Evolutionary conservation across 306 rosid species (phyloP), one percentile per base, ranked within the genome.

Genomic region (Senna siamea): DNA sequence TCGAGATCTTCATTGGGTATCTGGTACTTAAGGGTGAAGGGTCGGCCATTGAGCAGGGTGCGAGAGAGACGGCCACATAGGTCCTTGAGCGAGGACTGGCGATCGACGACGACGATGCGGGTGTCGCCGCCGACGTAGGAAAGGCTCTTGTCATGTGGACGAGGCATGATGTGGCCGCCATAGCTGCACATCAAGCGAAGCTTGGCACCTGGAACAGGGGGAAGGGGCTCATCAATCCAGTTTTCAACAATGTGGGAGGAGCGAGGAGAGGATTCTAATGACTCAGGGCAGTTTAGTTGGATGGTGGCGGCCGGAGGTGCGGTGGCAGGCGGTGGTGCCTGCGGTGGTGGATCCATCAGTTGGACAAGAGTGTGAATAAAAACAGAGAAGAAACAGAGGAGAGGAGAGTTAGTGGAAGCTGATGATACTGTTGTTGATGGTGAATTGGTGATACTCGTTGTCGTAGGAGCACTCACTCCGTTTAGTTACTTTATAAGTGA

Each of bases 121-220:
- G 99, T 95, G 38, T 95, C 98, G 0, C 99, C 98, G 22, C 98
- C 97, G n/a, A 92, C 85, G 28, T 92, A 95, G 80, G 93, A 86
- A 55, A 95, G 97, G 3, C 97, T 77, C 72, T 90, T 95, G 75
- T 95, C 97, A 3, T 90, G 98, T 0, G 99, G 99, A 1, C 98
- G 99, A 0, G 99, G 98, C 80, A 95, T 86, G 79, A 95, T 92
- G 73, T 90, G 99, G 59, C 99, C 99, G 6, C 99, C 99, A 28
- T 87, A 95, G 85, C 99, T 92, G 78, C 99, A 92, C 99, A 95
- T 95, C 4, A 95, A 84, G 14, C 97, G 98, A 50, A 95, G 90
- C 84, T 88, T 95, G 59, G 85, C 81, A 2, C 92, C 90, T 0
- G 96, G 95, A 34, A 95, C 80, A 0, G 77, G 84, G 0, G 93